Conservation (phyloP, 495 filamentous ascomycete genomes). For the Oidiodendron maius region DNA sequence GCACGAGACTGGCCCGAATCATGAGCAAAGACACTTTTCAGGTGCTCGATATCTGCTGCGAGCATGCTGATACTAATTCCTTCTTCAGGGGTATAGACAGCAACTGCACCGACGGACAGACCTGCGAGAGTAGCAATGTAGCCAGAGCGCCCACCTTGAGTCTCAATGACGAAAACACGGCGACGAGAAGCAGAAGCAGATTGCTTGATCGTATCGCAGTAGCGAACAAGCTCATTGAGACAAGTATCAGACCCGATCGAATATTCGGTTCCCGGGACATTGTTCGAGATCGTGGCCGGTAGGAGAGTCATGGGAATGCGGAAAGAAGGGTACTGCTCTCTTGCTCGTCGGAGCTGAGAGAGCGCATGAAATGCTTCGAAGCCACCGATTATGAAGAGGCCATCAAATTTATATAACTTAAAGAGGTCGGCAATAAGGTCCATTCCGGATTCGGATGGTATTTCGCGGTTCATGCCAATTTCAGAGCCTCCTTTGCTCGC, state of each 20-base stretch:
- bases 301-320: slow-evolving; percentile 90
- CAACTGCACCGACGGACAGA: slow-evolving; percentile 82
- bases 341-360: slow-evolving; percentile 74
- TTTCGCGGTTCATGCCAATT: slow-evolving; percentile 93
- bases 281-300: slow-evolving; percentile 97
- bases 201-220: slow-evolving; percentile 96
- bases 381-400: slow-evolving; percentile 86
- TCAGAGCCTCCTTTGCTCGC: slow-evolving; percentile 94
- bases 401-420: slow-evolving; percentile 81
- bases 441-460: slow-evolving; percentile 79
- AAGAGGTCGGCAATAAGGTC: slow-evolving; percentile 80
- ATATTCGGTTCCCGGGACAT: slow-evolving; percentile 97
- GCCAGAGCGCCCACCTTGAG: slow-evolving; percentile 89
- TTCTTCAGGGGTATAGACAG: slow-evolving; percentile 96
- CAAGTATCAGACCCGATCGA: slow-evolving; percentile 96
- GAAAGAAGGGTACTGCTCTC: slow-evolving; percentile 72
- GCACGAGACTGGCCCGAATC: slow-evolving; percentile 88
- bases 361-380: slow-evolving; percentile 96
- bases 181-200: slow-evolving; percentile 89
- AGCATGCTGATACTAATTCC: slow-evolving; percentile 94
- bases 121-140: slow-evolving; percentile 92
- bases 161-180: slow-evolving; percentile 95
- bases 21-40: slow-evolving; percentile 76
- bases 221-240: slow-evolving; percentile 89
- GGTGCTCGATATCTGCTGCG: slow-evolving; percentile 80